These are phyloP conservation scores for Avena sativa DNA, from an alignment of 176 grass and related monocot genomes.

Conservation along the genomic window DNA sequence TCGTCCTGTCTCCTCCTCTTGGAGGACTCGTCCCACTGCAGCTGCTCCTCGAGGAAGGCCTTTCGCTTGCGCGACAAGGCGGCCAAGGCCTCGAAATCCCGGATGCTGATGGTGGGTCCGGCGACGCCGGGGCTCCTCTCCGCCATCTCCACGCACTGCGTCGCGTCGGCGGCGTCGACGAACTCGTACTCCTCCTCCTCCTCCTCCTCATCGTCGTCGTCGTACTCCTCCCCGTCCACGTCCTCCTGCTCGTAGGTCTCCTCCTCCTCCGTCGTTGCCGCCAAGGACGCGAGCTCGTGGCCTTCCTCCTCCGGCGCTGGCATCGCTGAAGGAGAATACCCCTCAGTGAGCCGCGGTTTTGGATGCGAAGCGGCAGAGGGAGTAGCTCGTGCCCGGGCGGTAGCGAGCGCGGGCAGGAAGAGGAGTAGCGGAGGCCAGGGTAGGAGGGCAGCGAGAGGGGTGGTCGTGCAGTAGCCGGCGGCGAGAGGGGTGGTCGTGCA, in stretches of 20 bases:
- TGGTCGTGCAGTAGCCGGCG: background rate
- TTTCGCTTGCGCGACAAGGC: slow-evolving; percentile 66
- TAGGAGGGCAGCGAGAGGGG: background rate
- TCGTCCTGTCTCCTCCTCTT: slow-evolving; percentile 61
- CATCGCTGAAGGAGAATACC: background rate
- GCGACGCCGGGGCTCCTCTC: background rate
- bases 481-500: no score
- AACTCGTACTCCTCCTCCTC: slow-evolving; percentile 52
- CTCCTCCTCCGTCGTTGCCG: background rate
- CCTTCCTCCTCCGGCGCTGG: background rate
- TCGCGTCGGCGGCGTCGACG: slow-evolving; percentile 44
- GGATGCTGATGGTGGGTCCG: background rate
- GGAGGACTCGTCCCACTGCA: slow-evolving; percentile 46
- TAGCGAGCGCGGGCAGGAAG: background rate
- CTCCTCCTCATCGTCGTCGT: slow-evolving; percentile 35
- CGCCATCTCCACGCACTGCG: slow-evolving; percentile 52
- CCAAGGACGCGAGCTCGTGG: background rate
- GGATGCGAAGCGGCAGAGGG: background rate
- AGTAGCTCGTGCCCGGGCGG: background rate
- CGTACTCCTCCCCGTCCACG: slow-evolving; percentile 28
- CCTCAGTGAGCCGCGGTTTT: background rate
- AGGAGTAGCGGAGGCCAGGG: background rate
- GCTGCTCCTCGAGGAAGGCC: slow-evolving; percentile 52
- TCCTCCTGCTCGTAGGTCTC: slow-evolving; percentile 12
- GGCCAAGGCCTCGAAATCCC: slow-evolving; percentile 66